A percentile compares a stretch with the other conserved stretches of the same genome.
Evolutionary conservation across 2,329 filamentous ascomycete species (phyloP).

Genomic region (Microcyclospora pomicola): DNA sequence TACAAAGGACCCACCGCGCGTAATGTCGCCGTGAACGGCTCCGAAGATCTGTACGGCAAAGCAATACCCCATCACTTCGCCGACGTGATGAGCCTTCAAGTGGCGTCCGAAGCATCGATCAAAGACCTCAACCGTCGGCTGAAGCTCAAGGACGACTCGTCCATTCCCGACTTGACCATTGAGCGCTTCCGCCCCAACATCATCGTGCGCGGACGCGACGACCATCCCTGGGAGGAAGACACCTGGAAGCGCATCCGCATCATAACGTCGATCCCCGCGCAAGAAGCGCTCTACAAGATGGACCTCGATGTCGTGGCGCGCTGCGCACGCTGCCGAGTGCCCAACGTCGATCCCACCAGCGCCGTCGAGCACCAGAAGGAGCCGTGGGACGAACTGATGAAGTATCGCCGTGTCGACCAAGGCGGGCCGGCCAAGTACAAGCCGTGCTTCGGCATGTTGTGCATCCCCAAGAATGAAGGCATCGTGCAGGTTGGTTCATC

Average conservation of each 20-base stretch:
- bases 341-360: conserved; percentile 51
- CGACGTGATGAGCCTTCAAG: conserved; percentile 43
- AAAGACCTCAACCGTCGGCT: conserved; percentile 45
- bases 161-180: conserved; percentile 35
- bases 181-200: conserved; percentile 54
- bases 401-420: conserved; percentile 45
- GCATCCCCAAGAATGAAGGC: conserved; percentile 43
- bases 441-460: conserved; percentile 54
- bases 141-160: conserved; percentile 24
- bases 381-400: conserved; percentile 50
- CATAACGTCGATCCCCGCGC: conserved; percentile 17
- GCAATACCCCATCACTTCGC: conserved; percentile 39
- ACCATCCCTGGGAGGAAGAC: conserved; percentile 46
- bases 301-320: conserved; percentile 44
- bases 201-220: conserved; percentile 38
- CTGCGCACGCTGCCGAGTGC: conserved; percentile 48
- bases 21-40: conserved; percentile 42
- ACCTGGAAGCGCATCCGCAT: conserved; percentile 47
- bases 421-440: conserved; percentile 48
- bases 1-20: conserved; percentile 49
- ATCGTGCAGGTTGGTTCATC: conserved; percentile 43
- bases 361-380: conserved; percentile 44
- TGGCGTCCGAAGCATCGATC: conserved; percentile 43
- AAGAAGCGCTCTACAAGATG: conserved; percentile 25
- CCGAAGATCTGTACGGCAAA: conserved; percentile 37